Base-by-base conservation (phyloP, 2,329 filamentous ascomycete species). In the Xylaria sp. region DNA sequence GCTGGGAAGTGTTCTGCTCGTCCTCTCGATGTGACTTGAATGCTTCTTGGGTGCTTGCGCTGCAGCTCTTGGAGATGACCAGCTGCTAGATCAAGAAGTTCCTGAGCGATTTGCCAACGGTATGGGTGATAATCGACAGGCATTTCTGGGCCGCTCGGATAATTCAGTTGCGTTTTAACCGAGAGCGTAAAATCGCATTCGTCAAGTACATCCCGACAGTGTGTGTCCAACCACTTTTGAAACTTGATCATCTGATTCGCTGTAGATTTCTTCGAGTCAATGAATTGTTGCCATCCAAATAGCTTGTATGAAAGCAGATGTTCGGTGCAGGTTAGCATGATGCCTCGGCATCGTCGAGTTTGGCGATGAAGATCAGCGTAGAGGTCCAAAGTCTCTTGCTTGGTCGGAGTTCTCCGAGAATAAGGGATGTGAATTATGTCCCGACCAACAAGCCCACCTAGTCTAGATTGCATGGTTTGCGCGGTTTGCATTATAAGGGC, bases 231-330 rank as follows among this genome's bases (percentile, higher is more conserved):
- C 80, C 85, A 87, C 0, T 74, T 61, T 39, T 91, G 86, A 0
- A 83, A 82, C 0, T 74, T 73, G 4, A 89, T 80, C 83, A 91
- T 87, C 0, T 68, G 71, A 0, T 70, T 72, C 0, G 86, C 84
- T 23, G 83, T 77, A 0, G 74, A 53, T 0, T 80, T 48, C 1
- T 82, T 78, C 0, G 75, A 76, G 48, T 90, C 85, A 0, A 83
- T 82, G 0, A 91, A 76, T 2, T 83, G 82, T 67, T 91, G 88
- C 3, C 87, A 75, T 0, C 88, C 89, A 66, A 87, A 88, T 0
- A 92, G 80, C 70, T 86, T 87, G 75, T 90, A 90, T 0, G 90
- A 92, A 1, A 92, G 78, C 0, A 89, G 77, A 68, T 91, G 86
- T 62, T 92, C 90, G 0, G 90, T 89, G 1, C 88, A 83, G 0